A percentile compares a stretch with the other conserved stretches of the same genome.
phyloP scores from a whole-genome alignment of 768 basidiomycete species.

The Terana coerulea region DNA sequence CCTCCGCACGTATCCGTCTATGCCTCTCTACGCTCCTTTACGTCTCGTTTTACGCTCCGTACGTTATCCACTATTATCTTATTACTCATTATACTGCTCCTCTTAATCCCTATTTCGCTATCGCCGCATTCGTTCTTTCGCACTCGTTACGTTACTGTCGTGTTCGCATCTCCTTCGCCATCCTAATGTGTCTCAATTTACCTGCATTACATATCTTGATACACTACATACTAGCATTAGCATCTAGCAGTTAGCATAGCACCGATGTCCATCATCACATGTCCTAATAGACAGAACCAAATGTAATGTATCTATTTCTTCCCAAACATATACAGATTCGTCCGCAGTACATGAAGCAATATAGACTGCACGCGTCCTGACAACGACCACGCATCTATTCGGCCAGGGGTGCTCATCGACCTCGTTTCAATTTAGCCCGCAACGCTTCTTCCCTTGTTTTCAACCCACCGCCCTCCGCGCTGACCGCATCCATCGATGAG shows the following conservation, averaged over 20 bases:
- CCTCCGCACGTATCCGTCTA: conserved; percentile 1
- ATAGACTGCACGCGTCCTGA: too few species aligned
- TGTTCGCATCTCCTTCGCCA: background rate
- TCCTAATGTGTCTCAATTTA: background rate
- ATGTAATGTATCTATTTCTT: too few species aligned
- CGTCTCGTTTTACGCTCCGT: background rate
- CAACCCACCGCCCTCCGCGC: conserved; percentile 1
- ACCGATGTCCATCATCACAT: background rate
- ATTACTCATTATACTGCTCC: background rate
- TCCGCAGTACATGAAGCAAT: too few species aligned
- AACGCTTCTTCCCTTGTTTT: background rate
- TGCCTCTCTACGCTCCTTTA: conserved; percentile 5
- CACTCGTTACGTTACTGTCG: background rate
- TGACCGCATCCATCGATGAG: background rate
- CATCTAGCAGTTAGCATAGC: conserved; percentile 5
- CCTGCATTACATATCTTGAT: background rate
- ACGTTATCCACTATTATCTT: background rate
- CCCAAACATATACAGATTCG: too few species aligned
- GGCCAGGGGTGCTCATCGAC: background rate
- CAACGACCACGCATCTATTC: too few species aligned
- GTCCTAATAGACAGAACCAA: conserved; percentile 3
- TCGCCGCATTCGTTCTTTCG: conserved; percentile 2
- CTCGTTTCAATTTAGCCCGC: conserved; percentile 2
- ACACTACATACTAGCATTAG: background rate
- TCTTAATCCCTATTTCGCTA: conserved; percentile 3